These are phyloP conservation scores for Dictyostelium capitatum DNA, from an alignment of 78 protist species.

Conservation along the genomic window DNA sequence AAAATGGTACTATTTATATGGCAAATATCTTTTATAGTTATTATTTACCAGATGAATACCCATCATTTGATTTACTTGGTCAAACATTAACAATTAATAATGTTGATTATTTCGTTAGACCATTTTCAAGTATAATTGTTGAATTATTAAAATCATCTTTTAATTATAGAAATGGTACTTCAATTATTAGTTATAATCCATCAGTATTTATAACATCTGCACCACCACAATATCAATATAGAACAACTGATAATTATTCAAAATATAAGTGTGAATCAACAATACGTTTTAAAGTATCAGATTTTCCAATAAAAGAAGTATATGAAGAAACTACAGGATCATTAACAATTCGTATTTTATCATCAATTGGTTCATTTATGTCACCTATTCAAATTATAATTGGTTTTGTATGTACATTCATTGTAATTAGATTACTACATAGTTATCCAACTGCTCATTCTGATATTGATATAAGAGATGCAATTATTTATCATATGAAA, in stretches of 20 bases:
- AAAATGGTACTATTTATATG: not conserved
- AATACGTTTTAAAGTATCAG: not conserved
- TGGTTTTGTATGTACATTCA: not conserved
- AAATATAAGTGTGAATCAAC: not conserved
- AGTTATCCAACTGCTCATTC: not conserved
- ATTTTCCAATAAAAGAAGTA: not conserved
- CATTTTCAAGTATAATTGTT: slow-evolving; percentile 1
- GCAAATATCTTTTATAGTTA: not conserved
- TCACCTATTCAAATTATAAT: not conserved
- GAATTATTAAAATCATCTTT: not conserved
- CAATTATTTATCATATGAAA: slow-evolving; percentile 8
- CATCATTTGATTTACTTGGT: not conserved
- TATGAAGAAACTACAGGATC: not conserved
- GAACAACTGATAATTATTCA: not conserved
- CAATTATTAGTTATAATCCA: not conserved
- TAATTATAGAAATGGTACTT: not conserved
- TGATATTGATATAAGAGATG: not conserved
- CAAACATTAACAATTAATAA: not conserved
- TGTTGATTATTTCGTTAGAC: not conserved
- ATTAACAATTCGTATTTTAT: not conserved
- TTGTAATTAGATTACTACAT: not conserved
- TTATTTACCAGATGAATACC: too few species aligned
- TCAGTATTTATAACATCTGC: too few species aligned
- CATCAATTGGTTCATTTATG: not conserved
- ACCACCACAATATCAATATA: too few species aligned